Evolutionary conservation across 148 eudicot genomes (phyloP), one percentile per base, ranked within the genome.

Genomic region (Camellia sinensis): DNA sequence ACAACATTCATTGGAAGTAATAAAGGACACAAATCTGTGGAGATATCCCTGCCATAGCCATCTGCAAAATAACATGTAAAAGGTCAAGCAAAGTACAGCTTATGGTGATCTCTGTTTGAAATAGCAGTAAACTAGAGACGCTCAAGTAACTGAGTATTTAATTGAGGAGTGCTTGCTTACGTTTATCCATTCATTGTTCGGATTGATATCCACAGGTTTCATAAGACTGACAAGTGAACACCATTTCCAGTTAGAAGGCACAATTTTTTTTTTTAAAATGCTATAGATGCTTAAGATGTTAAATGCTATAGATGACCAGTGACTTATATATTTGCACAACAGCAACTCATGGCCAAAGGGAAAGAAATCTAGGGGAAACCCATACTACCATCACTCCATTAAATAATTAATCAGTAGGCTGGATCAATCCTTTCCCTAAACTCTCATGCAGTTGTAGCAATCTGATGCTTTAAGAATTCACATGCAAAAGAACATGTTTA

Each of bases 11-110:
- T 59, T 66, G 17, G 48, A 50, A 70, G 70, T 57, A 70, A 48
- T 14, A 19, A 75, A 89, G 98, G 97, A 95, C 92, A 92, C 98
- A 83, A 67, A 89, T 89, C 83, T 95, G 97, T 6, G 97, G 97
- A 76, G 97, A 88, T 76, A 95, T 78, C 71, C 97, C 97, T 56
- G 83, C 86, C 98, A 95, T 95, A 73, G 87, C 90, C 92, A 89
- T 93, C 97, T 92, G 91, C 86, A 79, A 40, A 11, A 57, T 5
- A 71, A 73, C 53, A 37, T 19, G 44, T n/a, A 29, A 73, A 76
- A 72, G 52, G 44, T 60, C 63, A 75, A 48, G 65, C 61, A 62
- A 81, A 48, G 71, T 6, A 21, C 3, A 9, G 54, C 45, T 17
- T 48, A 60, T 67, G 41, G 29, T 57, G 65, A 73, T 13, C 64